phyloP scores from a whole-genome alignment of 2,329 filamentous ascomycete species.

The Botryotinia globosa region DNA sequence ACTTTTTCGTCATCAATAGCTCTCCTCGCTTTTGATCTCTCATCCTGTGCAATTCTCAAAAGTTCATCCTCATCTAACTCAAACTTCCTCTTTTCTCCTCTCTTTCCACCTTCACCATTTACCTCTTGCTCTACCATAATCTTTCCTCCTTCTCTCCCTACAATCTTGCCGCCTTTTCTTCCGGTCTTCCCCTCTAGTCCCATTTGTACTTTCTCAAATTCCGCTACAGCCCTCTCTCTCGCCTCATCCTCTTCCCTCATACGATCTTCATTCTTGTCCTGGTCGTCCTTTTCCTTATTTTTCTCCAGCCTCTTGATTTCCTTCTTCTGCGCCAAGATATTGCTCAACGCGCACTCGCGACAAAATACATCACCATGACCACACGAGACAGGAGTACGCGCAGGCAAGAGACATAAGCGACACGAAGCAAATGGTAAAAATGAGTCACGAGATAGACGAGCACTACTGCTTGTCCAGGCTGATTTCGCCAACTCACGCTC shows the following conservation, averaged over 20 bases:
- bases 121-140: constrained; percentile 43
- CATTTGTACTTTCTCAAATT: constrained; percentile 84
- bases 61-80: constrained; percentile 77
- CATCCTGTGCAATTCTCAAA: constrained; percentile 64
- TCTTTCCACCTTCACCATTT: constrained; percentile 32
- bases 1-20: constrained; percentile 73
- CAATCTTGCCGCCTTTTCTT: constrained; percentile 38
- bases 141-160: constrained; percentile 45
- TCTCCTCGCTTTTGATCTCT: constrained; percentile 66
- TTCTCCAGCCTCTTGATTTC: constrained; percentile 82
- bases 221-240: constrained; percentile 64
- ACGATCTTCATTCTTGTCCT: constrained; percentile 60
- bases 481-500: constrained; percentile 80
- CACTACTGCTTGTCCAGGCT: constrained; percentile 77
- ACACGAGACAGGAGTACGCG: constrained; percentile 81
- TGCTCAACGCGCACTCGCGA: constrained; percentile 85
- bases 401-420: constrained; percentile 78
- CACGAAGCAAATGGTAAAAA: constrained; percentile 91
- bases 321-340: constrained; percentile 86
- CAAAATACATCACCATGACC: constrained; percentile 87
- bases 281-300: constrained; percentile 57
- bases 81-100: constrained; percentile 69
- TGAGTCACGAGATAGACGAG: constrained; percentile 84
- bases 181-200: constrained; percentile 50
- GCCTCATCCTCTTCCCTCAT: constrained; percentile 66